Evolutionary conservation across 805 yeast species (phyloP).

Genomic region (Teunomyces panamensis): DNA sequence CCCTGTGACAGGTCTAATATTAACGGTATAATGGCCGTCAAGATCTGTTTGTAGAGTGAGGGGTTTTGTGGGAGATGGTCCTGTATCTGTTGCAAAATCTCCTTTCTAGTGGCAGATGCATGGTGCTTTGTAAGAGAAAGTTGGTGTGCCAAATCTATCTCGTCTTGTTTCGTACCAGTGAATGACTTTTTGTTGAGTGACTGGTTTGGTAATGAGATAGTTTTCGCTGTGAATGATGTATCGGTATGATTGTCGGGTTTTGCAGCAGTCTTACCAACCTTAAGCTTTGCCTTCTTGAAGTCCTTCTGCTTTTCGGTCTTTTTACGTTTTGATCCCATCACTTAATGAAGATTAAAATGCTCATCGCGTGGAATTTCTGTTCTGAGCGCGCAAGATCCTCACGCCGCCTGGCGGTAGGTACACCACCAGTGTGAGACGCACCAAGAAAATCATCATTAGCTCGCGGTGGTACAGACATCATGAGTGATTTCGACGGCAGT

Average conservation of each 20-base stretch:
- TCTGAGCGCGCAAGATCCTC: neutral
- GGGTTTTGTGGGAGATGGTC: slow-evolving; percentile 51
- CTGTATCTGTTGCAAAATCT: slow-evolving; percentile 56
- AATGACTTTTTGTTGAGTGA: slow-evolving; percentile 19
- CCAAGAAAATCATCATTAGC: neutral
- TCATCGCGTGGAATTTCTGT: neutral
- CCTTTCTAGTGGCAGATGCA: slow-evolving; percentile 65
- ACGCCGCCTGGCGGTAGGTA: neutral
- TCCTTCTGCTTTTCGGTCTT: slow-evolving; percentile 67
- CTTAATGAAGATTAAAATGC: neutral
- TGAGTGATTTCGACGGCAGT: slow-evolving; percentile 20
- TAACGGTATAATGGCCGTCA: slow-evolving; percentile 58
- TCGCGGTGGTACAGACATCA: neutral
- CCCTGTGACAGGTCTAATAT: slow-evolving; percentile 62
- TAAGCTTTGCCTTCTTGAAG: slow-evolving; percentile 72
- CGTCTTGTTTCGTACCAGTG: slow-evolving; percentile 19
- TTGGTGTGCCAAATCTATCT: slow-evolving; percentile 54
- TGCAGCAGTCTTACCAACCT: slow-evolving; percentile 80
- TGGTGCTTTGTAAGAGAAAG: slow-evolving; percentile 75
- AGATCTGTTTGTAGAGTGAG: slow-evolving; percentile 53
- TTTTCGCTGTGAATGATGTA: slow-evolving; percentile 75
- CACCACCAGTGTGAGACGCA: neutral
- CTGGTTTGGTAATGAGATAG: slow-evolving; percentile 49
- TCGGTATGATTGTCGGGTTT: slow-evolving; percentile 77
- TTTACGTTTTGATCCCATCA: slow-evolving; percentile 46